phyloP scores from a whole-genome alignment of 2,329 filamentous ascomycete genomes.

The Arthrinium phaeospermum region DNA sequence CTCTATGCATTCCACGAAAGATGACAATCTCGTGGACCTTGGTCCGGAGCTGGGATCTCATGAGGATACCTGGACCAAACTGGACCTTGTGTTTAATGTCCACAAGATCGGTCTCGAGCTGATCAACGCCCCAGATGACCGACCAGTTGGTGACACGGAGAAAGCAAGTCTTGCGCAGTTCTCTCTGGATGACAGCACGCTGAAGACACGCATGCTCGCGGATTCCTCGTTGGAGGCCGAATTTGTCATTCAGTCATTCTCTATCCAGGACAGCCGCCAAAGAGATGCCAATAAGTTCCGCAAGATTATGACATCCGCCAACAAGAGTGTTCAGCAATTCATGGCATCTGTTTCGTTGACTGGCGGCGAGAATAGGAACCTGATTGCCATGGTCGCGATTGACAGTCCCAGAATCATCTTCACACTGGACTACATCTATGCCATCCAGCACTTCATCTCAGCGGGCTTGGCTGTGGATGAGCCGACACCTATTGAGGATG shows the following conservation, averaged over 20 bases:
- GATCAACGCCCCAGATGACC: constrained; percentile 75
- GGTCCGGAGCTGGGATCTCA: constrained; percentile 73
- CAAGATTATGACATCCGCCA: constrained; percentile 97
- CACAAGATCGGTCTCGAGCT: constrained; percentile 88
- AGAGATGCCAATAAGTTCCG: constrained; percentile 93
- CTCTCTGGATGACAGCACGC: constrained; percentile 87
- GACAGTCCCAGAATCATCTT: constrained; percentile 96
- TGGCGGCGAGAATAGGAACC: constrained; percentile 76
- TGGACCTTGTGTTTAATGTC: constrained; percentile 90
- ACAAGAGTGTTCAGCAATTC: constrained; percentile 94
- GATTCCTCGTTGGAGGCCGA: constrained; percentile 93
- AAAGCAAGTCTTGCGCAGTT: constrained; percentile 89
- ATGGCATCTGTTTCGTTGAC: constrained; percentile 98
- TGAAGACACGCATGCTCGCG: constrained; percentile 92
- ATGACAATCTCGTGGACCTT: constrained; percentile 58
- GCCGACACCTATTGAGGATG: constrained; percentile 56
- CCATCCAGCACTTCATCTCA: constrained; percentile 82
- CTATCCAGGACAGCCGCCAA: constrained; percentile 89
- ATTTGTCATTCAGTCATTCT: constrained; percentile 91
- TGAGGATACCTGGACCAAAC: constrained; percentile 83
- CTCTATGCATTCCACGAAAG: constrained; percentile 42
- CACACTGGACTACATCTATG: constrained; percentile 93
- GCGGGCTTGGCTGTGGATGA: constrained; percentile 73
- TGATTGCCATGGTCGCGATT: constrained; percentile 91
- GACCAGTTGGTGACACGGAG: constrained; percentile 79